Evolutionary conservation across 2,329 filamentous ascomycete species (phyloP), one percentile per base, ranked within the genome.

Genomic region (Pseudogymnoascus sp.): DNA sequence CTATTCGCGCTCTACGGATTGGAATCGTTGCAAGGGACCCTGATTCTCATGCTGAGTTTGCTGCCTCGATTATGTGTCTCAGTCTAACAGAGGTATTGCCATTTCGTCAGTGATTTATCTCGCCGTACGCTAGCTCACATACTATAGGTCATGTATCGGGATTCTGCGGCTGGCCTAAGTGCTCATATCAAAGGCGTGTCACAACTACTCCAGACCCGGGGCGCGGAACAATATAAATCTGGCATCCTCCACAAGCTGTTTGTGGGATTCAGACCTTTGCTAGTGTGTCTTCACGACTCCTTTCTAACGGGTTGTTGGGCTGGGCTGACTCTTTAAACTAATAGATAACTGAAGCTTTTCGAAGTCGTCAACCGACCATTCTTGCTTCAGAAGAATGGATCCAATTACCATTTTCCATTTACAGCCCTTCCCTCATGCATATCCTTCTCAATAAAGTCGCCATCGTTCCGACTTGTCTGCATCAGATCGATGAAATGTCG

Each of bases 171-270:
- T 7, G 72, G 69, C 11, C 66, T 72, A 34, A 61, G 67, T 3
- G 66, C 74, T 1, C 78, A 79, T 67, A 67, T 74, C 1, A 69
- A 72, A n/a, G 77, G 75, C 0, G 70, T 78, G 2, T 70, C 69
- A 0, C 67, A 72, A 21, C 63, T 78, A 7, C 74, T 79, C 57
- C 69, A 75, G 61, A 65, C 71, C 1, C 70, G 72, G 19, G 65
- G 68, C 0, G 73, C 77, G 0, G 68, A 69, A 6, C 67, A 66
- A 6, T 78, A 76, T 57, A 66, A 67, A 3, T 70, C 70, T 1
- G 77, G 75, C 1, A 64, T 72, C n/a, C 67, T 75, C 0, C 77
- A 79, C 51, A 71, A 70, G 36, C 68, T 79, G 0, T 79, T 79
- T 61, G 68, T 76, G 1, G 78, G 77, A 0, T 76, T 76, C 60